A percentile compares a stretch with the other conserved stretches of the same genome.
These are phyloP conservation scores for Dichotomocladium elegans DNA, from an alignment of 371 early-diverging fungal genomes.

Conservation along the genomic window DNA sequence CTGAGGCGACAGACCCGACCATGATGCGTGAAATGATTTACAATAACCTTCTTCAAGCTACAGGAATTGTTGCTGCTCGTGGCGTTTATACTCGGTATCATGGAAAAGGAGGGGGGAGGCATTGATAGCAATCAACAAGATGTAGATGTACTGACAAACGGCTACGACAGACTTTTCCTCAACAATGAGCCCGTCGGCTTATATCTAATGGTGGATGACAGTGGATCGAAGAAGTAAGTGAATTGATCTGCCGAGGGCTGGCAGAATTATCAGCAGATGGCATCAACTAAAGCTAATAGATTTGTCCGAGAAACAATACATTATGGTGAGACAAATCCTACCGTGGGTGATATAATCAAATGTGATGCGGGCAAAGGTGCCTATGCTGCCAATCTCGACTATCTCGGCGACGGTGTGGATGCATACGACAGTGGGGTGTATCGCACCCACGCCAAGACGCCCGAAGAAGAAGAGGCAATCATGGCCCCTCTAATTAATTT, in stretches of 20 bases:
- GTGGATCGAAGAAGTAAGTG: conserved; percentile 16
- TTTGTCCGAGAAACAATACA: conserved; percentile 37
- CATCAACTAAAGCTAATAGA: conserved; percentile 1
- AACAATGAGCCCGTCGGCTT: conserved; percentile 33
- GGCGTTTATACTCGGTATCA: conserved; percentile 31
- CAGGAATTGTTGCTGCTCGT: conserved; percentile 35
- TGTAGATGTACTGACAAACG: not conserved
- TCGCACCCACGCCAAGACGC: conserved; percentile 8
- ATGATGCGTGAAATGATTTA: conserved; percentile 43
- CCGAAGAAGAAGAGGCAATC: conserved; percentile 11
- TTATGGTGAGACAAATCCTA: conserved; percentile 12
- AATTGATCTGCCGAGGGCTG: too few species aligned
- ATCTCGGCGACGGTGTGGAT: conserved; percentile 15
- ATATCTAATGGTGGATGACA: conserved; percentile 36
- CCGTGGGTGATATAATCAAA: conserved; percentile 26
- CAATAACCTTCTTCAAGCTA: conserved; percentile 30
- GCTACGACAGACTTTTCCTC: conserved; percentile 21
- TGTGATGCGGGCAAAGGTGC: conserved; percentile 30
- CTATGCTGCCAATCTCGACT: conserved; percentile 28
- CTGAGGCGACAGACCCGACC: conserved; percentile 35
- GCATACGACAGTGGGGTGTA: conserved; percentile 25
- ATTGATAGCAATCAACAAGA: not conserved
- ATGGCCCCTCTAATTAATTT: conserved; percentile 26
- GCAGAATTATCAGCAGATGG: too few species aligned
- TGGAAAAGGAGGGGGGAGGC: not conserved